These are phyloP conservation scores for Alternaria conjuncta DNA, from an alignment of 2,329 filamentous ascomycete genomes.

Conservation along the genomic window DNA sequence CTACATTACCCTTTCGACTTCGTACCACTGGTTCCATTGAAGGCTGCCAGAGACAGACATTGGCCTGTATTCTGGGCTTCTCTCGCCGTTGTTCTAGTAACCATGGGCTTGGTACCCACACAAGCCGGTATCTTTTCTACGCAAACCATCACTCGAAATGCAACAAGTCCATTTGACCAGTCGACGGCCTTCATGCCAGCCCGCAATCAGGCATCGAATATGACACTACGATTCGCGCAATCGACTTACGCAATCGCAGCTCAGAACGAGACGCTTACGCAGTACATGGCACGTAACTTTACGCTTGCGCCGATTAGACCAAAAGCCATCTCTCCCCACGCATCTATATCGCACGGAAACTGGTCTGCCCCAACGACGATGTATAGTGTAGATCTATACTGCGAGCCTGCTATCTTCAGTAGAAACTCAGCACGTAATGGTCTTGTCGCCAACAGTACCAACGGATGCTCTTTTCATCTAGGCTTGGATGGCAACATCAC, in stretches of 20 bases:
- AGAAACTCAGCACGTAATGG: neutral
- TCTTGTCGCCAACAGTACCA: neutral
- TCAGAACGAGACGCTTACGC: conserved; percentile 54
- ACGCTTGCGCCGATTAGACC: conserved; percentile 54
- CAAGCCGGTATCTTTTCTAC: conserved; percentile 62
- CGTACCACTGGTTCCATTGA: conserved; percentile 46
- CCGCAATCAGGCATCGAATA: conserved; percentile 28
- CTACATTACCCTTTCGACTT: conserved; percentile 63
- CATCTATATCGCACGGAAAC: conserved; percentile 5
- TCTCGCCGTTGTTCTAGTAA: conserved; percentile 57
- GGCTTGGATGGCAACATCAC: conserved; percentile 23
- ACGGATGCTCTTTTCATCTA: neutral
- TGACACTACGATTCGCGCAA: conserved; percentile 52
- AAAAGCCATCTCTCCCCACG: conserved; percentile 1
- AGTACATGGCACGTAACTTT: conserved; percentile 54
- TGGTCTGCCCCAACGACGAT: conserved; percentile 37
- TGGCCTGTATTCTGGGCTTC: conserved; percentile 59
- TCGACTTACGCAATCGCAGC: conserved; percentile 56
- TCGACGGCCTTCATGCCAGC: conserved; percentile 38
- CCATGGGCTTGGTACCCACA: conserved; percentile 62
- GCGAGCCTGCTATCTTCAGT: conserved; percentile 26
- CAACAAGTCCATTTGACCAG: conserved; percentile 5
- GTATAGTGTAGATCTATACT: conserved; percentile 46
- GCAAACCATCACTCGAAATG: conserved; percentile 29
- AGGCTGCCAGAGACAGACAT: conserved; percentile 48